These are phyloP conservation scores for Solanum clarkiae DNA, from an alignment of 257 asterid genomes.

Conservation along the genomic window DNA sequence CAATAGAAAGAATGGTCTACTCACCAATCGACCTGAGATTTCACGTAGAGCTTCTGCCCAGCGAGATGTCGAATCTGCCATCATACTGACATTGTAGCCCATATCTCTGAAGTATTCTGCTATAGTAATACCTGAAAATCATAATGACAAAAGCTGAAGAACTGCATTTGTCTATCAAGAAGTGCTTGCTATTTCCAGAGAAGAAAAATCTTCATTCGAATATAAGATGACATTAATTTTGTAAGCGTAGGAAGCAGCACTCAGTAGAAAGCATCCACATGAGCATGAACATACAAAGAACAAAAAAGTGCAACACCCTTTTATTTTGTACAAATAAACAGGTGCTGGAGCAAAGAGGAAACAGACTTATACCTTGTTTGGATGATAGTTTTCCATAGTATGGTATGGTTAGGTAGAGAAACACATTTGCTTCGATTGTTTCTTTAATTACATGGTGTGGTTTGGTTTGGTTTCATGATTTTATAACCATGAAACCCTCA, in stretches of 20 bases:
- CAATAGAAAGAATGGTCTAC: conserved; percentile 8
- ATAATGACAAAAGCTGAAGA: conserved; percentile 1
- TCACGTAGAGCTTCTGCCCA: conserved; percentile 99
- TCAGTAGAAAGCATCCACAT: neutral
- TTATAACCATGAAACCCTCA: no score
- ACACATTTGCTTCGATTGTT: no score
- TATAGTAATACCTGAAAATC: conserved; percentile 77
- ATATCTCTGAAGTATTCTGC: conserved; percentile 99
- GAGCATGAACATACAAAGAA: neutral
- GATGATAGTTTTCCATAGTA: no score
- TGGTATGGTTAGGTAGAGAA: no score
- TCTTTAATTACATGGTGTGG: no score
- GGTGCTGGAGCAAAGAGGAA: neutral
- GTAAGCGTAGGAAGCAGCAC: neutral
- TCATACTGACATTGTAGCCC: conserved; percentile 99
- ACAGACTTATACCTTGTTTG: neutral
- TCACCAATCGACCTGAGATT: conserved; percentile 98
- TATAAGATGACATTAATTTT: neutral
- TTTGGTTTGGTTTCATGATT: no score
- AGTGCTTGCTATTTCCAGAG: neutral
- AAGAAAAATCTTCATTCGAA: neutral
- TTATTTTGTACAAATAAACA: neutral
- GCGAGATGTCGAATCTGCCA: conserved; percentile 99
- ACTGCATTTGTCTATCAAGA: neutral
- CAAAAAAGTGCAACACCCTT: neutral